phyloP scores from a whole-genome alignment of 148 eudicot genomes.

The Dianthus caryophyllus region DNA sequence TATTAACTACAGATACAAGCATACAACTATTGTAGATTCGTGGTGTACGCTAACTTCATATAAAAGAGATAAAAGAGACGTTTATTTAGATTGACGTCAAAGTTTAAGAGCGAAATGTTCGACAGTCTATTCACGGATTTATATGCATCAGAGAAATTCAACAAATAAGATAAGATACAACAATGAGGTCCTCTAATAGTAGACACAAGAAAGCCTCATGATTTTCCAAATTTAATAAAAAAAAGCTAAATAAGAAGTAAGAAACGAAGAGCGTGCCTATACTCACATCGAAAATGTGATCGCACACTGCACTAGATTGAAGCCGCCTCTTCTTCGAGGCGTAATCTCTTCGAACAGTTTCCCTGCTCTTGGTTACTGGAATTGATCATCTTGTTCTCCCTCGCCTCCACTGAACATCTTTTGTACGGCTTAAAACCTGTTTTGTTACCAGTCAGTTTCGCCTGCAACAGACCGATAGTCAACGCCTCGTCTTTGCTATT shows the following conservation, averaged over 20 bases:
- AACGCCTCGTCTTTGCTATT: slow-evolving; percentile 32
- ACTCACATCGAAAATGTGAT: slow-evolving; percentile 27
- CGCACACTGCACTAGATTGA: slow-evolving; percentile 39
- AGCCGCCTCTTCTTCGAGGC: slow-evolving; percentile 71
- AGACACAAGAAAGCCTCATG: slow-evolving; percentile 24
- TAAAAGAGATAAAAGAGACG: too few species aligned
- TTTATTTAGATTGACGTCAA: not conserved
- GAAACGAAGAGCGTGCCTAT: slow-evolving; percentile 20
- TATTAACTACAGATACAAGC: too few species aligned
- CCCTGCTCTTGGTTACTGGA: slow-evolving; percentile 50
- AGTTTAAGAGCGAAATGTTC: slow-evolving; percentile 15
- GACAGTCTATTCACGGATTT: slow-evolving; percentile 18
- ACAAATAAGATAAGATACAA: slow-evolving; percentile 15
- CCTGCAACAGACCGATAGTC: slow-evolving; percentile 39
- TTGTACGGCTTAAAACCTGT: slow-evolving; percentile 97
- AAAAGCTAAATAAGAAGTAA: slow-evolving; percentile 23
- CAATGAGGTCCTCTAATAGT: slow-evolving; percentile 28
- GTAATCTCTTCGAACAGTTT: slow-evolving; percentile 69
- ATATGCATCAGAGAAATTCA: slow-evolving; percentile 18
- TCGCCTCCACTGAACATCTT: slow-evolving; percentile 82
- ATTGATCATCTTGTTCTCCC: slow-evolving; percentile 42
- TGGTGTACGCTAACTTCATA: too few species aligned
- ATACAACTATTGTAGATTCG: too few species aligned
- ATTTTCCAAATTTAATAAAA: slow-evolving; percentile 6
- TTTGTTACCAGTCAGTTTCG: slow-evolving; percentile 47